Evolutionary conservation across 495 filamentous ascomycete species (phyloP), one percentile per base, ranked within the genome.

Genomic region (Evernia prunastri): DNA sequence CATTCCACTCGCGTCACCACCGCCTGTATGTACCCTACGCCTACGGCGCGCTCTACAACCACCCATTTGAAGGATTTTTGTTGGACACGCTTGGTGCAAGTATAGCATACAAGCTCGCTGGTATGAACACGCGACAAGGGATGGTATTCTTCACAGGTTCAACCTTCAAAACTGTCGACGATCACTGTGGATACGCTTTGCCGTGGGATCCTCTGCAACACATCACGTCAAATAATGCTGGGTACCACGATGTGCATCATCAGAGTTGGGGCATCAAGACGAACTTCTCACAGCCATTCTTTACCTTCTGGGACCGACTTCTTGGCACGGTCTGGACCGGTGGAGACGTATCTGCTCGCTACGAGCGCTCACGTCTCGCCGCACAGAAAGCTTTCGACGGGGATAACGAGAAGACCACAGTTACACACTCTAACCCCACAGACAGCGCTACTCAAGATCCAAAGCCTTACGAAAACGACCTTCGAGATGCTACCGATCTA

Each of bases 211-310:
- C 90, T 25, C 79, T 94, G 56, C 90, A 92, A 78, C 84, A 81
- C 68, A 76, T 92, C 42, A 89, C 87, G 45, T 83, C 85, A 75
- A 94, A 94, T 76, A 92, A 94, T 68, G 90, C 90, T 23, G 85
- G 81, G 23, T 94, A 92, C 73, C 90, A 94, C 73, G 90, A 94
- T 72, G 87, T 94, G 58, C 90, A 94, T 73, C 90, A 94, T 74
- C 90, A 94, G 74, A 89, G 86, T 73, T 94, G 90, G 90, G 90
- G 90, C 60, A 92, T 94, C 79, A 94, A 94, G 75, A 81, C 78
- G 17, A 86, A 86, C 64, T 86, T 83, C 72, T 88, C 86, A 1
- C 90, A 94, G 72, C 90, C 90, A 1, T 92, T 90, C 77, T 90
- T 92, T 76, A 93, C 87, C 56, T 88, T 91, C 74, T 94, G 90